Conservation (phyloP, 805 yeast genomes). For the Candida insectalens region DNA sequence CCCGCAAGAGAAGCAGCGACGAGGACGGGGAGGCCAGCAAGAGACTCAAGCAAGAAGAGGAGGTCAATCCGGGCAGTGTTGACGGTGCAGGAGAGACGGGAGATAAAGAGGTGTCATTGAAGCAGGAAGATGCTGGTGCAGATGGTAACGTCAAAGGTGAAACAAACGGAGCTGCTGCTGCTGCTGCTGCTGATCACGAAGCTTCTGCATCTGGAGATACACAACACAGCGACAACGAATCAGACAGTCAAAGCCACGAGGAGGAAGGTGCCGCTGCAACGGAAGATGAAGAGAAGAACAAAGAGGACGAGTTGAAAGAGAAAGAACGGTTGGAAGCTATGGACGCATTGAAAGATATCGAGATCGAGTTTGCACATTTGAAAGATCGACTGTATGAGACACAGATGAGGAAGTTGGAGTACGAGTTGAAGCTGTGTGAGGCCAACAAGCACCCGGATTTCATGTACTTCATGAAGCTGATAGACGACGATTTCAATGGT, state of each 20-base stretch:
- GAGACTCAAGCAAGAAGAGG: conserved; percentile 6
- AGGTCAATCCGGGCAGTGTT: not conserved
- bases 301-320: conserved; percentile 24
- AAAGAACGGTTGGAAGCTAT: conserved; percentile 52
- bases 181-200: conserved; percentile 2
- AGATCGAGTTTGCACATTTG: conserved; percentile 74
- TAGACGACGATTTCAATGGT: conserved; percentile 66
- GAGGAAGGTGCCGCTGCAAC: too few relatives aligned
- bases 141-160: conserved; percentile 4
- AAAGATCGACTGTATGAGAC: conserved; percentile 82
- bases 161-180: not conserved
- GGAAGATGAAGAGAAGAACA: conserved; percentile 20
- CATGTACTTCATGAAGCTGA: conserved; percentile 56
- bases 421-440: conserved; percentile 78
- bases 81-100: conserved; percentile 2
- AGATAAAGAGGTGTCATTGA: conserved; percentile 1
- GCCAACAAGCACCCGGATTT: conserved; percentile 91
- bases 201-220: not conserved
- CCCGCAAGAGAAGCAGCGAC: conserved; percentile 19
- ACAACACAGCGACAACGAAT: not conserved
- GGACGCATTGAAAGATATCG: conserved; percentile 67
- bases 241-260: conserved; percentile 1
- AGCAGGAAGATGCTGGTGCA: conserved; percentile 11
- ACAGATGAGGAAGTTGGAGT: conserved; percentile 64
- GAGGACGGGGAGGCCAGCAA: conserved; percentile 6